Base-by-base conservation (phyloP, 441 rosid species). In the Manihot esculenta region DNA sequence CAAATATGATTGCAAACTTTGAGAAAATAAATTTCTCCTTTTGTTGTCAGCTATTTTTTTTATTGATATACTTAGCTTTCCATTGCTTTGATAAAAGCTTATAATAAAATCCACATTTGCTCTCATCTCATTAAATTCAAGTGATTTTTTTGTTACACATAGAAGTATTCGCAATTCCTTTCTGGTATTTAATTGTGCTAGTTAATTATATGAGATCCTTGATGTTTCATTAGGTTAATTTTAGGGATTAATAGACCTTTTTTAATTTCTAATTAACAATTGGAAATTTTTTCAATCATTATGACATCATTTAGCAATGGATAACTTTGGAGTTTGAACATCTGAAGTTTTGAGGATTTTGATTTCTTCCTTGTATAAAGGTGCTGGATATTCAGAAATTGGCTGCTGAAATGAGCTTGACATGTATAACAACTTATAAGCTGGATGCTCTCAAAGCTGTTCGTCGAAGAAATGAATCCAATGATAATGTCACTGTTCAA, bases 381-480 rank as follows among this genome's bases (percentile, higher is more conserved):
- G 93, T 88, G 74, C 79, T 81, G 69, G 83, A 85, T 77, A 83
- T 89, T 72, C 81, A 85, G 78, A 89, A 88, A 59, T 81, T 85
- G 85, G 90, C 91, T 78, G 86, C 90, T 51, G 99, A 95, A 84
- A 79, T 92, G 91, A 87, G 96, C 21, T 84, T 92, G 82, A 88
- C 79, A 35, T 89, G 94, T 81, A 91, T 94, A 75, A 89, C 80
- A n/a, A 84, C 97, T 3, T 89, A 84, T 73, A 95, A 85, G 79
- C 67, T 95, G 72, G 97, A 95, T 79, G 96, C 97, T 66, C 93
- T 92, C 55, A 92, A 95, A 85, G 83, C 98, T 78, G 93, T 92
- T 78, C 26, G 84, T 74, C 84, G 65, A 79, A 76, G 77, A 77
- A 76, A 67, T 75, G 88, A 74, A 71, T 75, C 79, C 69, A 64